Evolutionary conservation across 176 grass and related monocot genomes (phyloP).

Genomic region (Coix lacrymajobi): DNA sequence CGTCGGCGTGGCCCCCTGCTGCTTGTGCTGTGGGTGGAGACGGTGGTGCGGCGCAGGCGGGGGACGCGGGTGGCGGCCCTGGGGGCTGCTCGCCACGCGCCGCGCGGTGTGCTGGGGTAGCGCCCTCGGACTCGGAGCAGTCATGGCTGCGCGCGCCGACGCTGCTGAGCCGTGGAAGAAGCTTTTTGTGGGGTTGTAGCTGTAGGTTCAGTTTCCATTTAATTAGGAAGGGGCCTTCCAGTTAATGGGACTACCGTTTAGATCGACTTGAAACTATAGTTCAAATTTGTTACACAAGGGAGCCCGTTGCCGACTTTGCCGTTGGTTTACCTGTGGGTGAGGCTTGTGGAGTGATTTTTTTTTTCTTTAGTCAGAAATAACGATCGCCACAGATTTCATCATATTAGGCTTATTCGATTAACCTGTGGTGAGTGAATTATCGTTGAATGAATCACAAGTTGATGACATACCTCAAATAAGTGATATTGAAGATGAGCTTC

Average conservation of each 20-base stretch:
- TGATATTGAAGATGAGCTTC: neutral
- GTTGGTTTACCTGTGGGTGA: neutral
- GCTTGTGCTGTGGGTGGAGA: neutral
- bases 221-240: neutral
- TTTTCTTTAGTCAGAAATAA: neutral
- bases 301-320: neutral
- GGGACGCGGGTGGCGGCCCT: neutral
- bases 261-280: neutral
- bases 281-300: neutral
- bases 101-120: neutral
- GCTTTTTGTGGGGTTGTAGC: neutral
- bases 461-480: neutral
- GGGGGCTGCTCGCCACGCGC: neutral
- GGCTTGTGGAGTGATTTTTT: neutral
- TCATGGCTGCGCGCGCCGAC: constrained; percentile 1
- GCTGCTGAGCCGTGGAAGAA: neutral
- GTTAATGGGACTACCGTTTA: neutral
- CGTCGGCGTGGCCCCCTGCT: neutral
- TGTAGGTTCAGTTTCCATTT: neutral
- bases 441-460: neutral
- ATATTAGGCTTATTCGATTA: too few species aligned
- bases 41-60: neutral
- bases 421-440: neutral
- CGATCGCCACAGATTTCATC: too few species aligned
- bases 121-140: neutral